Evolutionary conservation across 805 yeast genomes (phyloP), one percentile per base, ranked within the genome.

Genomic region (Ogataea henricii): DNA sequence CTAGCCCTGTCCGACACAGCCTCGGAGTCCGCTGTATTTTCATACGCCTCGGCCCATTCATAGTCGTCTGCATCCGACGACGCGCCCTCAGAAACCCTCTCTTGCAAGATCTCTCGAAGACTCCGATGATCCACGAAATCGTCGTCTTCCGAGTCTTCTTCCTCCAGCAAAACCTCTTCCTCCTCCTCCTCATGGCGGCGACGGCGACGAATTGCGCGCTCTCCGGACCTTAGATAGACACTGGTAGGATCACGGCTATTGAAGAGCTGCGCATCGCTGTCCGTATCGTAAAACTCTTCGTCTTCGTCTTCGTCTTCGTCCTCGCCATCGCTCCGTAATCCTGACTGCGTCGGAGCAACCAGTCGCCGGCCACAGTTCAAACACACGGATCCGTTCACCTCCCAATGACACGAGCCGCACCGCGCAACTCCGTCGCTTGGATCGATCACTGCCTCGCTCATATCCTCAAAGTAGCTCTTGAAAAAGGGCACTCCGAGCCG

Each of bases 381-480:
- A 58, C 94, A 87, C n/a, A 66, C 70, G 3, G 74, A 67, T 0
- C 87, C 89, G 51, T 79, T 79, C 1, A 85, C 81, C 57, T 87
- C 92, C 92, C 92, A 87, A 58, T 83, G 89, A 62, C 94, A 87
- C 47, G 79, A 77, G 6, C 86, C 79, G 59, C 94, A 87, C 46
- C 92, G 66, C 0, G 86, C 79, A 8, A 86, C 87, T 2, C 90
- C 90, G 57, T 87, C 92, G 23, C 79, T 79, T 23, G 69, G 70
- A 57, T 84, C 90, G 1, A 83, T 69, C 2, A 81, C 63, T 0
- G 85, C 82, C 13, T 72, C 64, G 2, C 81, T 78, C 14, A 73
- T 60, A 42, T 65, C 62, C n/a, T 71, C 66, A 62, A 85, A 83
- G 2, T 75, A 60, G 27, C 73, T 74, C 2, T 74, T 75, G 64